phyloP scores from a whole-genome alignment of 345 rosid species.

The Aethionema arabicum region DNA sequence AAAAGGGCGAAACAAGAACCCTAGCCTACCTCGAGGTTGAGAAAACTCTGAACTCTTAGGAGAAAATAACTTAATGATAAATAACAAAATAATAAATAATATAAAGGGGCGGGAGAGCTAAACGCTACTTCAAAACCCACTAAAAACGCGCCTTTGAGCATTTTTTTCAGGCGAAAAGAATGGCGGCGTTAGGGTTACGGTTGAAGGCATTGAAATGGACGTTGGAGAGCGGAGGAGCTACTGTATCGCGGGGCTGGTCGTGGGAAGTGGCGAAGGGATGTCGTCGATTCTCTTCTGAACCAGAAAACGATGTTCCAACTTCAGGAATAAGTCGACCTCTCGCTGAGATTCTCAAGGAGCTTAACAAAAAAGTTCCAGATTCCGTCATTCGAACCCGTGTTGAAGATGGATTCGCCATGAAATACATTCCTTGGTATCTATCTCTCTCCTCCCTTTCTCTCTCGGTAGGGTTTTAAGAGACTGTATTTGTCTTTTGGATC shows the following conservation, averaged over 20 bases:
- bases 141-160: constrained; percentile 13
- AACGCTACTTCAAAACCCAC: background rate
- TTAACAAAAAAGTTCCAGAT: constrained; percentile 77
- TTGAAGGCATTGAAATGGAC: constrained; percentile 23
- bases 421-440: constrained; percentile 76
- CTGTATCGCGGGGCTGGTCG: constrained; percentile 9
- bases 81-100: background rate
- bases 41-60: background rate
- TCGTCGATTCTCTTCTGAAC: constrained; percentile 30
- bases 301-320: constrained; percentile 48
- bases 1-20: background rate
- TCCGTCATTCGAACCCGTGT: constrained; percentile 50
- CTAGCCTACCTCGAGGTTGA: constrained; percentile 1
- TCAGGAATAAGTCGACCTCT: constrained; percentile 72
- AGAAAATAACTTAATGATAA: background rate
- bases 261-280: constrained; percentile 11
- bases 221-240: constrained; percentile 21
- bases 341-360: constrained; percentile 66
- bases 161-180: constrained; percentile 25
- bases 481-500: background rate
- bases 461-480: background rate
- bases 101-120: background rate
- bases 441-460: constrained; percentile 9
- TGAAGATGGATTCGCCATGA: constrained; percentile 61
- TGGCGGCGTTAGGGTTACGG: constrained; percentile 34